Base-by-base conservation (phyloP, 2,329 filamentous ascomycete genomes). In the Ophiostoma piceae region DNA sequence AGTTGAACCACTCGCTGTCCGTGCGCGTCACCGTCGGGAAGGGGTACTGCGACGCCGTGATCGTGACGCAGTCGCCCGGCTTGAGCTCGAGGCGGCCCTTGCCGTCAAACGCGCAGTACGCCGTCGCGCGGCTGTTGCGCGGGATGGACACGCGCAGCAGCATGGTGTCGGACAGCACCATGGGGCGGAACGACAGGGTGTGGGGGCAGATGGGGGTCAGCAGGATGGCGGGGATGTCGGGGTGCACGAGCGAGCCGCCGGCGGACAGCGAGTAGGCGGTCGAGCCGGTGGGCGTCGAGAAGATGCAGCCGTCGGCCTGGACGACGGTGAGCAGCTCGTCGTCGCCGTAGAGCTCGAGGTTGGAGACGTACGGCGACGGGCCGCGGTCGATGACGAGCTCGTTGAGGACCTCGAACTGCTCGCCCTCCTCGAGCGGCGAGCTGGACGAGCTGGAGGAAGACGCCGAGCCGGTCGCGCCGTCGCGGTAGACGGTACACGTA, bases 351-450 rank as follows among this genome's bases (percentile, higher is more conserved):
- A 99, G 84, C 81, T 99, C 95, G 54, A 99, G 85, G 80, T 97
- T 96, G 62, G 94, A 98, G 71, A 99, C 94, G 78, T 98, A 99
- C 26, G 94, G 94, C 19, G 92, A 96, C 76, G 95, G 95, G 73
- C 95, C 95, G 71, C 95, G 92, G 81, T 99, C 95, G 75, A 99
- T 98, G 79, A 99, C 94, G 68, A 99, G 88, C 81, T 99, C 95
- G 80, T 99, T 99, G 73, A 99, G 88, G 26, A 99, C 94, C 81
- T 99, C 95, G 73, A 97, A 98, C 76, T 97, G 94, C 81, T 98
- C 94, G 64, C 90, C 92, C 79, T 97, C 94, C 75, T 95, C 90
- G 54, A 88, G 87, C n/a, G 87, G 84, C 57, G 22, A 39, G 14
- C 37, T 32, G 39, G 22, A n/a, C 6, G 64, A 26, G 37, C 19